Percentiles rank a stretch among this genome's conserved stretches.
Evolutionary conservation across 2,329 filamentous ascomycete genomes (phyloP).

Genomic region (Nannizzia gypsea): DNA sequence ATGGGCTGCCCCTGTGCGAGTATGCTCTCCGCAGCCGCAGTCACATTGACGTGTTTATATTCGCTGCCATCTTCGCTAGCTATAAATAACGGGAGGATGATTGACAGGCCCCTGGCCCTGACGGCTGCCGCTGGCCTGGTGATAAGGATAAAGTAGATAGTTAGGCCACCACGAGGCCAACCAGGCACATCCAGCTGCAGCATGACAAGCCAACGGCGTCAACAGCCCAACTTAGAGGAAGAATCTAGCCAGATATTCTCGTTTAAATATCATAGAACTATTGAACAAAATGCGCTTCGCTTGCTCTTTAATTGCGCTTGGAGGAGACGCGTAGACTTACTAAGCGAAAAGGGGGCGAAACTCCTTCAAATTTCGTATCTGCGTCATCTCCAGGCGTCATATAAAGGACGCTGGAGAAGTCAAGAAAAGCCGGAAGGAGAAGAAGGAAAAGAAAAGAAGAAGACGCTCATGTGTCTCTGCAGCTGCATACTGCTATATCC

Average conservation of each 20-base stretch:
- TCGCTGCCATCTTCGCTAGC: no score
- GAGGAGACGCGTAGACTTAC: neutral
- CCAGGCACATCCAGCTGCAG: neutral
- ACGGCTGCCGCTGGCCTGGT: neutral
- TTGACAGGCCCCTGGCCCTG: neutral
- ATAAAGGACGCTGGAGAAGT: neutral
- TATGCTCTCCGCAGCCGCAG: neutral
- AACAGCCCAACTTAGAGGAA: no score
- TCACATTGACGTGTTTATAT: no score
- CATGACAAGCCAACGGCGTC: no score
- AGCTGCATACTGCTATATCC: neutral
- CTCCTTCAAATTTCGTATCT: neutral
- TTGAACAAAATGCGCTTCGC: neutral
- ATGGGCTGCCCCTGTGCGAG: neutral
- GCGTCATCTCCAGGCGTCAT: neutral
- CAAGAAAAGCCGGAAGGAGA: neutral
- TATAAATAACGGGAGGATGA: no score
- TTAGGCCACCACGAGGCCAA: neutral
- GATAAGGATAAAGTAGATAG: no score
- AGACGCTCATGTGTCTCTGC: neutral
- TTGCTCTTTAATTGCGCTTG: neutral
- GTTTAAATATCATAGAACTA: no score
- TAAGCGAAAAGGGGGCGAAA: neutral
- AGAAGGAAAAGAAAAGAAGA: neutral
- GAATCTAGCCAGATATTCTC: no score